Base-by-base conservation (phyloP, 208 protist genomes). In the Crithidia sp. region DNA sequence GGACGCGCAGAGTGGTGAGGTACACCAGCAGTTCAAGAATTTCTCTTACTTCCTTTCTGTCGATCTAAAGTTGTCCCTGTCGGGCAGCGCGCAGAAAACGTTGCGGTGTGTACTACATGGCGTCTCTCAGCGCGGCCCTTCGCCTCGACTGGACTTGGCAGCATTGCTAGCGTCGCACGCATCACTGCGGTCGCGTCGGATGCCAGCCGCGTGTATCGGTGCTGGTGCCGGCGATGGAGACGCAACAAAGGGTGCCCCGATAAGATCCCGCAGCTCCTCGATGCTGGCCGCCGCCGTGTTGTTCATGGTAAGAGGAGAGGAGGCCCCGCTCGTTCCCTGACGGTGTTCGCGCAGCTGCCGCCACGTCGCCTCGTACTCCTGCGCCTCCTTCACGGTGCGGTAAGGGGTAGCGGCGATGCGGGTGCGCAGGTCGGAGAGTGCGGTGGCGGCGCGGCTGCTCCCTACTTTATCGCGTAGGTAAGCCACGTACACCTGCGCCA, bases 221-320 rank as follows among this genome's bases (percentile, higher is more conserved):
- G 67, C 4, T 43, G 36, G 7, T 13, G 45, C 9, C 2, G 45
- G 45, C 2, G 45, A 0, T 28, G 28, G 28, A 28, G 28, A 28
- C 28, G 28, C 28, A 28, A 28, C 28, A 28, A 65, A 59, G 58
- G 73, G 47, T 17, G 60, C 62, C 5, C 67, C 67, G 12, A 79
- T 79, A 13, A 79, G 41, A 16, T 74, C 53, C 5, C 67, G 74
- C 62, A 79, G 52, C 52, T 79, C 74, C 28, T 79, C 74, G 50
- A 79, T 74, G 47, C 67, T 79, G 9, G 62, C 67, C 14, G 58
- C 37, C 3, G 39, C n/a, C 14, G 40, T 28, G 36, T 3, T 2
- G 36, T 39, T 4, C n/a, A 43, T 6, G 9, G 36, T 28, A 28
- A 28, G 28, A 28, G 28, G 28, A 28, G 28, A 28, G 1, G 28